Conservation (phyloP, 1,284 basidiomycete species). For the Rhodotorula sp. region DNA sequence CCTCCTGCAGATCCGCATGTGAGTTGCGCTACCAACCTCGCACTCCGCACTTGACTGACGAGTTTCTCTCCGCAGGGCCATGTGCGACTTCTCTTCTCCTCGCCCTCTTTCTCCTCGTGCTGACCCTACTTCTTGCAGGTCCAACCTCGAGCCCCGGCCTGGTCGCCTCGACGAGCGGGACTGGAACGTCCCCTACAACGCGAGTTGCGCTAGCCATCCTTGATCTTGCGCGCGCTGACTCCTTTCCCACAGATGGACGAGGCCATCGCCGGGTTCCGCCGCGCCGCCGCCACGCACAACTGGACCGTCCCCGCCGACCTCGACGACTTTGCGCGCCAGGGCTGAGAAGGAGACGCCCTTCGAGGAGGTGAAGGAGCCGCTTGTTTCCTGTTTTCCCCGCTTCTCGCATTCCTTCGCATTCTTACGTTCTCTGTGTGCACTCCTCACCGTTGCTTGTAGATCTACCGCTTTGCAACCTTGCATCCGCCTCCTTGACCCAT, state of each 20-base stretch:
- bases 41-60: too few species aligned
- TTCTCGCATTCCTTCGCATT: not conserved
- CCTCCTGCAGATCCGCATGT: slow-evolving; percentile 37
- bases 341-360: not conserved
- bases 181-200: slow-evolving; percentile 35
- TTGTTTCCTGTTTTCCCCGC: not conserved
- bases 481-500: too few species aligned
- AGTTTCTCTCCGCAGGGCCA: too few species aligned
- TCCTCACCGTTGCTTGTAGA: too few species aligned
- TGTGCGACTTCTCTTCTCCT: too few species aligned
- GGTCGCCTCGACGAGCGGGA: slow-evolving; percentile 31
- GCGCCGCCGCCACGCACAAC: slow-evolving; percentile 35
- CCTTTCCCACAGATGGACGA: slow-evolving; percentile 12
- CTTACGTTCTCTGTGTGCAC: not conserved
- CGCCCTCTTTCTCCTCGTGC: not conserved
- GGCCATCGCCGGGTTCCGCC: slow-evolving; percentile 37
- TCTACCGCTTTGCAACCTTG: too few species aligned
- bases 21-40: too few species aligned
- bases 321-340: slow-evolving; percentile 6
- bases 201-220: not conserved
- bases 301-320: slow-evolving; percentile 32
- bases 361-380: not conserved
- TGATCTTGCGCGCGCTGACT: not conserved
- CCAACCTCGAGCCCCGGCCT: slow-evolving; percentile 39
- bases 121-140: slow-evolving; percentile 6